These are phyloP conservation scores for Persicaria maculosa DNA, from an alignment of 148 eudicot genomes.

Conservation along the genomic window DNA sequence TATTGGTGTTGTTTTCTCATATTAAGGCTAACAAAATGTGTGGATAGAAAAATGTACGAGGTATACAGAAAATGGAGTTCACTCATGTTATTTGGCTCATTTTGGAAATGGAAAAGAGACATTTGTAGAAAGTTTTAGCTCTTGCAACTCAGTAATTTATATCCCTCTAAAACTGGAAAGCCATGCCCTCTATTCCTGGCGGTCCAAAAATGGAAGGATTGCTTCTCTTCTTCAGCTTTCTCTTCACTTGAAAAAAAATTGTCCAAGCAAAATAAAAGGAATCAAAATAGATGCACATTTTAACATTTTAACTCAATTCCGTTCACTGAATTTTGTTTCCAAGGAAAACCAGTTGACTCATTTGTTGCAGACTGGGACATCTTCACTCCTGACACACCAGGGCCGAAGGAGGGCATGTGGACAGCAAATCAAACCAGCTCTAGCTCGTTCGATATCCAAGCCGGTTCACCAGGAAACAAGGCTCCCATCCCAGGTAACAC, in stretches of 20 bases:
- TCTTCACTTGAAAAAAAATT: not conserved
- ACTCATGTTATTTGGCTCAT: not conserved
- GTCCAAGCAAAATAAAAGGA: not conserved
- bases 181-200: not conserved
- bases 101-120: not conserved
- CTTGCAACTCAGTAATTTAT: not conserved
- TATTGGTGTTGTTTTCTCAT: not conserved
- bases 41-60: not conserved
- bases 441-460: constrained; percentile 56
- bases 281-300: not conserved
- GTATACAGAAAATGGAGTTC: not conserved
- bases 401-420: constrained; percentile 80
- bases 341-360: constrained; percentile 72
- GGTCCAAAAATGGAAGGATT: not conserved
- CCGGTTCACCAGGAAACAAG: constrained; percentile 54
- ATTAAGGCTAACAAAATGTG: not conserved
- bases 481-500: constrained; percentile 35
- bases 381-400: constrained; percentile 93
- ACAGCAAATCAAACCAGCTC: constrained; percentile 66
- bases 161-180: not conserved
- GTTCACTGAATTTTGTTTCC: constrained; percentile 5
- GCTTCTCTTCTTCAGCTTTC: not conserved
- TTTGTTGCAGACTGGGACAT: constrained; percentile 74
- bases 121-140: not conserved
- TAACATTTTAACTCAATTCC: not conserved